phyloP scores from a whole-genome alignment of 345 rosid species.

The Dipteronia sinensis region DNA sequence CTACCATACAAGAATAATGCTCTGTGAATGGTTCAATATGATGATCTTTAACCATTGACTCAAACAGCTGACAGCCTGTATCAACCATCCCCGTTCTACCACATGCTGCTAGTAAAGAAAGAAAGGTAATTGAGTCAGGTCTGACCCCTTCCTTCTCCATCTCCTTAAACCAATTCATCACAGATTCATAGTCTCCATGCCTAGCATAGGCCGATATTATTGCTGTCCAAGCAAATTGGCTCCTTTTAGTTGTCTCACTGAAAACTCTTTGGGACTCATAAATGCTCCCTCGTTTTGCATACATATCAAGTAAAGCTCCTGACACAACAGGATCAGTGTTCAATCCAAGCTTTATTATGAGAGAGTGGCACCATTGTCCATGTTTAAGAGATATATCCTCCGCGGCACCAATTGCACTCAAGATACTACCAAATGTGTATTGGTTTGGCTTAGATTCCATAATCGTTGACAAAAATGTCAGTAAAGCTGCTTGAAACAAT shows the following conservation, averaged over 20 bases:
- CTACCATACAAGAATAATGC: conserved; percentile 93
- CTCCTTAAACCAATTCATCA: conserved; percentile 57
- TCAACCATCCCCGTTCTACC: conserved; percentile 83
- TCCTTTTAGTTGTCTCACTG: conserved; percentile 47
- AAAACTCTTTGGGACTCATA: conserved; percentile 67
- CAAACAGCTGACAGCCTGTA: conserved; percentile 55
- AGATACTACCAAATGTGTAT: conserved; percentile 82
- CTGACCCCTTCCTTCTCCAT: conserved; percentile 58
- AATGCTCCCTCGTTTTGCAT: conserved; percentile 89
- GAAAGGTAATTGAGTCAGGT: conserved; percentile 83
- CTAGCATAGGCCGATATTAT: conserved; percentile 84
- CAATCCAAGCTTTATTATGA: conserved; percentile 61
- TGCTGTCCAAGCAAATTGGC: conserved; percentile 79
- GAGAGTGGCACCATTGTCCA: conserved; percentile 79
- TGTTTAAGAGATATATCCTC: conserved; percentile 73
- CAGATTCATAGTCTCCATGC: conserved; percentile 82
- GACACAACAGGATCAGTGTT: conserved; percentile 62
- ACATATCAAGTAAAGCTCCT: conserved; percentile 88
- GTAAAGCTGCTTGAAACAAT: conserved; percentile 54
- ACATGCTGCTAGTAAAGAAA: conserved; percentile 74
- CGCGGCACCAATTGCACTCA: conserved; percentile 78
- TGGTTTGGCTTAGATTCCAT: conserved; percentile 59
- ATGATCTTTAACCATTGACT: conserved; percentile 57
- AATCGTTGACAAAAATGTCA: conserved; percentile 42
- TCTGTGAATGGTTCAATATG: conserved; percentile 63